Conservation (phyloP, 2,329 filamentous ascomycete genomes). For the Hymenotorrendiella dingleyae region DNA sequence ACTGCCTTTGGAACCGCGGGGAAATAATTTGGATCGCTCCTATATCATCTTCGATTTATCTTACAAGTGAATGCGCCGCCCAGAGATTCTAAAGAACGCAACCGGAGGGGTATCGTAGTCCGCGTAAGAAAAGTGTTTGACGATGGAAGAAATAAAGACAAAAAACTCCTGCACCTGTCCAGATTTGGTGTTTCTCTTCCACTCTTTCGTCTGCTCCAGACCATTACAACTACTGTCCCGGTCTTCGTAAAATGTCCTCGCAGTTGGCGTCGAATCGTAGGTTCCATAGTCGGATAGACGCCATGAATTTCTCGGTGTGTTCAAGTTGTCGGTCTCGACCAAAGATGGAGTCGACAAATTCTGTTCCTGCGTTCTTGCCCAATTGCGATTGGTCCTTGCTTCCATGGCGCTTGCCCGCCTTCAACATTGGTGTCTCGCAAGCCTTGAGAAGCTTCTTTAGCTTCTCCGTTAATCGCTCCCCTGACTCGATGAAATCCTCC, state of each 20-base stretch:
- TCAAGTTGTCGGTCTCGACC: conserved; percentile 85
- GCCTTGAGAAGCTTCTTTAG: conserved; percentile 82
- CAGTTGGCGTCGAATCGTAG: conserved; percentile 93
- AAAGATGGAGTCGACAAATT: conserved; percentile 95
- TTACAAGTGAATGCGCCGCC: too few species aligned
- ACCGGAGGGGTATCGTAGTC: too few species aligned
- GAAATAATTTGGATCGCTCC: too few species aligned
- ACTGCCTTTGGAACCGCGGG: too few species aligned
- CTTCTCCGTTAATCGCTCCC: conserved; percentile 78
- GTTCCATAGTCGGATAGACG: conserved; percentile 79
- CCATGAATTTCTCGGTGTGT: conserved; percentile 90
- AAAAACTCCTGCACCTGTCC: neutral
- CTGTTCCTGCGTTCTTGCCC: conserved; percentile 85
- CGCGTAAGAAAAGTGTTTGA: too few species aligned
- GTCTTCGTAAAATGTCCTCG: conserved; percentile 72
- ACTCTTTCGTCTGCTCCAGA: too few species aligned
- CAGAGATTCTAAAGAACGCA: too few species aligned
- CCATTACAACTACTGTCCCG: conserved; percentile 35
- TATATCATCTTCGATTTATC: too few species aligned
- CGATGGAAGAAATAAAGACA: too few species aligned
- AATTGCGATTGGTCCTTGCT: conserved; percentile 64
- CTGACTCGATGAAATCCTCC: conserved; percentile 84
- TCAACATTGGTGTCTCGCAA: conserved; percentile 94
- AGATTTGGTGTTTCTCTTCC: neutral
- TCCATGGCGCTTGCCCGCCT: conserved; percentile 68